phyloP scores from a whole-genome alignment of 2,329 filamentous ascomycete genomes.

The Ophiostoma tasmaniense region DNA sequence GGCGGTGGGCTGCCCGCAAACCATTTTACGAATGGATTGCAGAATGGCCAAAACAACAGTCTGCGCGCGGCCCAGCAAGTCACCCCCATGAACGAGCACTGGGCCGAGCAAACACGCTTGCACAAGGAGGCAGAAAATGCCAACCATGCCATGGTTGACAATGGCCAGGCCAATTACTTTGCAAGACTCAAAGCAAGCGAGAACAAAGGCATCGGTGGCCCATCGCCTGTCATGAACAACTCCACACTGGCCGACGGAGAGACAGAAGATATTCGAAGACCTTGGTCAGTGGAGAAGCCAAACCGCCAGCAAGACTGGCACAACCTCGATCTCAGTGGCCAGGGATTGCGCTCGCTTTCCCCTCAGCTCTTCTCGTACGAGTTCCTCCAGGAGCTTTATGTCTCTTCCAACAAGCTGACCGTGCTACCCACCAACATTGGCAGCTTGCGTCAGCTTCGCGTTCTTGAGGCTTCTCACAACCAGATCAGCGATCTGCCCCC shows the following conservation, averaged over 20 bases:
- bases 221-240: conserved; percentile 42
- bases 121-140: conserved; percentile 68
- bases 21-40: conserved; percentile 46
- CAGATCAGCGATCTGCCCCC: conserved; percentile 71
- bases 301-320: conserved; percentile 77
- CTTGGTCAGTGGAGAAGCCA: conserved; percentile 55
- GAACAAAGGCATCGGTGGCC: conserved; percentile 56
- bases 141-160: conserved; percentile 62
- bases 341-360: conserved; percentile 78
- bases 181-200: conserved; percentile 61
- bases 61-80: conserved; percentile 26
- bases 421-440: conserved; percentile 75
- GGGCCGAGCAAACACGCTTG: conserved; percentile 78
- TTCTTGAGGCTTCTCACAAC: conserved; percentile 85
- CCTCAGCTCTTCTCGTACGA: conserved; percentile 74
- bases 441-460: conserved; percentile 67
- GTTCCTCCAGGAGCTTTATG: conserved; percentile 85
- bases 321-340: conserved; percentile 90
- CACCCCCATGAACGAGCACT: conserved; percentile 55
- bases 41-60: conserved; percentile 40
- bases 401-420: conserved; percentile 85
- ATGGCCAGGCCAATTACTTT: conserved; percentile 61
- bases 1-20: conserved; percentile 57
- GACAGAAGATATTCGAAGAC: conserved; percentile 48
- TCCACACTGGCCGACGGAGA: conserved; percentile 46